Base-by-base conservation (phyloP, 768 basidiomycete species). In the Mycena capillaripes region DNA sequence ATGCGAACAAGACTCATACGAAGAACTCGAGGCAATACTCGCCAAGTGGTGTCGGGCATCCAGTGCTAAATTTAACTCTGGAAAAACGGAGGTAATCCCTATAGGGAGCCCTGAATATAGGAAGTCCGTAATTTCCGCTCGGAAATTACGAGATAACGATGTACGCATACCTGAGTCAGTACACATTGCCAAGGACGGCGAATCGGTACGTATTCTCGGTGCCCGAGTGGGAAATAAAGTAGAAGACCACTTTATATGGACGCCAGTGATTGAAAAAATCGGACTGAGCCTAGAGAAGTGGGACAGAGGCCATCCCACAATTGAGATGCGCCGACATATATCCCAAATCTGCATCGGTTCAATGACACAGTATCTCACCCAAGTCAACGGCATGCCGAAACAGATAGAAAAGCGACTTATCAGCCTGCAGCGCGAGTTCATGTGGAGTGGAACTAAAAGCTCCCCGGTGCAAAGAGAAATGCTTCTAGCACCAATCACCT, bases 301-400 rank as follows among this genome's bases (percentile, higher is more conserved):
- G 82, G 73, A 66, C 3, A 67, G 59, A 42, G 73, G 70, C 9
- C 66, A 80, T 58, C 84, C 82, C 0, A 82, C 82, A 0, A 50
- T 81, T 11, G 77, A 82, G 42, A 82, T 82, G 0, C 50, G 75
- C 50, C 29, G 71, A 0, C 73, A 77, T 0, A 76, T 82, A 11
- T 58, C 77, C 0, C 76, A 79, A 29, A 79, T 82, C 72, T 72
- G 71, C 11, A 66, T 83, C 0, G 83, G 79, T 0, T 81, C 82
- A 0, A 75, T 77, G 40, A 84, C 84, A 0, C 84, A 86, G 60
- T 86, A 83, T 74, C 73, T 81, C 0, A 78, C 82, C 0, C 57
- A 75, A 52, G 82, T 82, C 0, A 83, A 86, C 70, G 81, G 82
- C 0, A 85, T 86, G 84, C 83, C 84, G 0, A 65, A 73, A n/a